phyloP scores from a whole-genome alignment of 2,329 filamentous ascomycete species.

The Cladosporium sp. region DNA sequence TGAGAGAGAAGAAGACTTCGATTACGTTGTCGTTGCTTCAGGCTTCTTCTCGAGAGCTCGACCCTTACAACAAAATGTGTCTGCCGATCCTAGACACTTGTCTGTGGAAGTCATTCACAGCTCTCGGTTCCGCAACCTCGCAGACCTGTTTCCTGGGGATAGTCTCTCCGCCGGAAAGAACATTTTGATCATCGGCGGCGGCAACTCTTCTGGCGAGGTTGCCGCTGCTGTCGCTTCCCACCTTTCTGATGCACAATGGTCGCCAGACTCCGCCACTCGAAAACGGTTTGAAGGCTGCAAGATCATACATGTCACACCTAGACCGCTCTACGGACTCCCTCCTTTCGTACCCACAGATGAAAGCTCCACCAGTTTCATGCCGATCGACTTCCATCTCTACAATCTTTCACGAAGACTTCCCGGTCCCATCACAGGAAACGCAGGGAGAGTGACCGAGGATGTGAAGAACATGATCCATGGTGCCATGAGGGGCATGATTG shows the following conservation, averaged over 20 bases:
- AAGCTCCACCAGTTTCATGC: slow-evolving; percentile 55
- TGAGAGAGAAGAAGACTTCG: slow-evolving; percentile 46
- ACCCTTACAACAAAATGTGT: slow-evolving; percentile 49
- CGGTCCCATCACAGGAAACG: slow-evolving; percentile 56
- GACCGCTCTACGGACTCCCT: slow-evolving; percentile 70
- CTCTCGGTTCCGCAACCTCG: slow-evolving; percentile 58
- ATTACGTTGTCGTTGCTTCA: slow-evolving; percentile 67
- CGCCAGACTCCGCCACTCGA: slow-evolving; percentile 35
- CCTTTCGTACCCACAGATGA: slow-evolving; percentile 39
- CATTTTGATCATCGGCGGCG: slow-evolving; percentile 71
- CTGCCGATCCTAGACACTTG: not conserved
- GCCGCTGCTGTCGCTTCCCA: slow-evolving; percentile 68
- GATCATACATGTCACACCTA: slow-evolving; percentile 65
- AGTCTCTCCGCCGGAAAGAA: slow-evolving; percentile 45
- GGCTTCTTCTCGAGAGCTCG: slow-evolving; percentile 70
- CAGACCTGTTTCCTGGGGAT: slow-evolving; percentile 25
- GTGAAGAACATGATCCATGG: slow-evolving; percentile 31
- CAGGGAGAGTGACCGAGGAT: slow-evolving; percentile 60
- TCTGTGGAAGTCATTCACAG: slow-evolving; percentile 59
- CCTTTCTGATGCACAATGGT: slow-evolving; percentile 60
- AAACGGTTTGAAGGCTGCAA: slow-evolving; percentile 41
- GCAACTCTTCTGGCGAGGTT: slow-evolving; percentile 79
- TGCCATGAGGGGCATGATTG: slow-evolving; percentile 35
- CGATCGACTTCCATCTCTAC: slow-evolving; percentile 68
- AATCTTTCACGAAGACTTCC: slow-evolving; percentile 61